Evolutionary conservation across 805 yeast species (phyloP).

Genomic region (Kluyveromyces wickerhamii): DNA sequence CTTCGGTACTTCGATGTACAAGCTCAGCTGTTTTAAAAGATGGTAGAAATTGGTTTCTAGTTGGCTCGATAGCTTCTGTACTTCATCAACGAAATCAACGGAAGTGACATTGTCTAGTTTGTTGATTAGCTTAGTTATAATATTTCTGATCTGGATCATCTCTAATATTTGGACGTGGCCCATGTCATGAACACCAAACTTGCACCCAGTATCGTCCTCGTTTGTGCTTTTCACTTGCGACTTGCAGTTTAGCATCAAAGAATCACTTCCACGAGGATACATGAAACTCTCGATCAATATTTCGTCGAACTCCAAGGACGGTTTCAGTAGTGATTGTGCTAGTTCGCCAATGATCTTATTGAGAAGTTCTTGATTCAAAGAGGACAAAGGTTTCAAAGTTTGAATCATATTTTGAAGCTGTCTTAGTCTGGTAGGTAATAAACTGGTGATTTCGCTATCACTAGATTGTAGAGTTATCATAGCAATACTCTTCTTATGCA

Average conservation of each 20-base stretch:
- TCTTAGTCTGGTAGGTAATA: no score
- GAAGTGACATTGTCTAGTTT: not conserved
- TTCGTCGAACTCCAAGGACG: conserved; percentile 22
- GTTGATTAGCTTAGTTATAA: conserved; percentile 8
- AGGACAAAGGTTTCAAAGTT: not conserved
- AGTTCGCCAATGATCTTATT: conserved; percentile 11
- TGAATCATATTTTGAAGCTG: conserved; percentile 7
- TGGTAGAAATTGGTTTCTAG: conserved; percentile 12
- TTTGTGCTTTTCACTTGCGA: not conserved
- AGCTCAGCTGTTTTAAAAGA: conserved; percentile 15
- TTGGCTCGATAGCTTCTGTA: conserved; percentile 4
- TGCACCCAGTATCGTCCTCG: not conserved
- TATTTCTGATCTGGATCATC: conserved; percentile 15
- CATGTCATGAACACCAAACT: conserved; percentile 10
- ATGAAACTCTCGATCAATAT: conserved; percentile 20
- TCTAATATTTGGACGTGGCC: conserved; percentile 23
- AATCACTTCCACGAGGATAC: conserved; percentile 17
- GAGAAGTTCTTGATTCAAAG: conserved; percentile 6
- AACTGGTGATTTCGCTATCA: no score
- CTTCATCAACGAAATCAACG: not conserved
- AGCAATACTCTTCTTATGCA: no score
- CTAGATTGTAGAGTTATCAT: no score
- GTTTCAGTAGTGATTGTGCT: conserved; percentile 15
- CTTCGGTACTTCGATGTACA: conserved; percentile 14
- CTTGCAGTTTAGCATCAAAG: not conserved